Percentiles rank a stretch among this genome's conserved stretches.
phyloP scores from a whole-genome alignment of 2,329 filamentous ascomycete species.

The Fusarium burgessii region DNA sequence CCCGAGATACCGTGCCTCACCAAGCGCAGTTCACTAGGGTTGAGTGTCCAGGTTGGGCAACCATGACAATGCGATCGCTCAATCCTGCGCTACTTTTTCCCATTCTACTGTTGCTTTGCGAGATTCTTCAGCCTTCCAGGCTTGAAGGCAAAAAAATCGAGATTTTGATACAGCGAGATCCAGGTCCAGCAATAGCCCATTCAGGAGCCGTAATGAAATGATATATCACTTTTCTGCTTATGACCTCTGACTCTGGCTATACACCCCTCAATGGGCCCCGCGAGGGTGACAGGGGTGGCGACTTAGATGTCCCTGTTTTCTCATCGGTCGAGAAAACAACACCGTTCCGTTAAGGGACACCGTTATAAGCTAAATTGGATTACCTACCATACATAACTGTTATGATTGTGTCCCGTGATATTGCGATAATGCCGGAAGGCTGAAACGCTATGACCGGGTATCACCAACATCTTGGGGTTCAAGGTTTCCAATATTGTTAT shows the following conservation, averaged over 20 bases:
- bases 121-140: conserved; percentile 21
- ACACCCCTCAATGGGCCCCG: conserved; percentile 6
- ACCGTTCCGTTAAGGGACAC: conserved; percentile 38
- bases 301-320: conserved; percentile 39
- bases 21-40: conserved; percentile 14
- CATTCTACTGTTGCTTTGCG: conserved; percentile 6
- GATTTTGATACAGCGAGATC: conserved; percentile 43
- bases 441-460: conserved; percentile 34
- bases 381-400: conserved; percentile 30
- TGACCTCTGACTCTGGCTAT: conserved; percentile 4
- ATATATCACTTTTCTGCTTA: conserved; percentile 38
- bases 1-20: conserved; percentile 28
- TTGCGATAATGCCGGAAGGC: conserved; percentile 33
- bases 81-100: conserved; percentile 6
- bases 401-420: conserved; percentile 39
- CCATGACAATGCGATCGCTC: conserved; percentile 4
- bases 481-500: conserved; percentile 16
- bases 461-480: conserved; percentile 5
- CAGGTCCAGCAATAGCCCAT: conserved; percentile 38
- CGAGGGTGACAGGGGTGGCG: conserved; percentile 18
- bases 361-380: conserved; percentile 38
- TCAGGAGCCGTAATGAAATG: conserved; percentile 30
- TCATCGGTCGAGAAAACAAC: conserved; percentile 48
- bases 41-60: conserved; percentile 16
- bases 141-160: conserved; percentile 36